A percentile compares a stretch with the other conserved stretches of the same genome.
These are phyloP conservation scores for Erythrophleum ivorense DNA, from an alignment of 331 rosid species.

Conservation along the genomic window DNA sequence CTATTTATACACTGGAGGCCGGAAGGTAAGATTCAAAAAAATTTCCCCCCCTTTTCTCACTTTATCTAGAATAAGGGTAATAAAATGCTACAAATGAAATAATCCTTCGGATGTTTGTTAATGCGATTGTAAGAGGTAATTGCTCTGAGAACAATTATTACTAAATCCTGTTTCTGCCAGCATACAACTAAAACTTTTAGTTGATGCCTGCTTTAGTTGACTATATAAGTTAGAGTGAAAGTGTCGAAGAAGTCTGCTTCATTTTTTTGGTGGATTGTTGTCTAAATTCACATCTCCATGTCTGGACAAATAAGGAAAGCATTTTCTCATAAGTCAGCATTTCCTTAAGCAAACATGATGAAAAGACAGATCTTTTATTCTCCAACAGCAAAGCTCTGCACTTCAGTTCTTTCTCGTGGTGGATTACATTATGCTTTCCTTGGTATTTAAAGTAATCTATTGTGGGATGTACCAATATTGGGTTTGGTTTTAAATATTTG, in stretches of 20 bases:
- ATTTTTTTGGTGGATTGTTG: not conserved
- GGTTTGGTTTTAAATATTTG: not conserved
- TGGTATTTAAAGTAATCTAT: not conserved
- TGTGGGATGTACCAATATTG: not conserved
- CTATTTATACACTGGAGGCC: slow-evolving; percentile 88
- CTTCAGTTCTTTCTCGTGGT: not conserved
- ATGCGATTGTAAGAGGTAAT: too few relatives aligned
- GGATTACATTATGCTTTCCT: not conserved
- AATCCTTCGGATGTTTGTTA: not conserved
- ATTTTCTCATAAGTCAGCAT: not conserved
- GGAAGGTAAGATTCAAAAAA: slow-evolving; percentile 59
- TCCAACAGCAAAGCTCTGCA: not conserved
- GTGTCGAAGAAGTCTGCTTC: not conserved
- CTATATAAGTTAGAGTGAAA: not conserved
- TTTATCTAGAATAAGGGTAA: slow-evolving; percentile 1
- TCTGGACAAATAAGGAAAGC: not conserved
- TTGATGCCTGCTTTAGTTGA: not conserved
- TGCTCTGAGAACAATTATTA: not conserved
- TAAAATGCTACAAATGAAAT: not conserved
- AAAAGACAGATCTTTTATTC: not conserved
- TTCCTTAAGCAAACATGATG: not conserved
- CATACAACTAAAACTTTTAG: not conserved
- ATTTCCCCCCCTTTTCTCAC: not conserved
- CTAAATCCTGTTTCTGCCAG: not conserved
- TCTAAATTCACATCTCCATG: not conserved